Evolutionary conservation across 495 filamentous ascomycete species (phyloP).

Genomic region (Rhypophila decipiens): DNA sequence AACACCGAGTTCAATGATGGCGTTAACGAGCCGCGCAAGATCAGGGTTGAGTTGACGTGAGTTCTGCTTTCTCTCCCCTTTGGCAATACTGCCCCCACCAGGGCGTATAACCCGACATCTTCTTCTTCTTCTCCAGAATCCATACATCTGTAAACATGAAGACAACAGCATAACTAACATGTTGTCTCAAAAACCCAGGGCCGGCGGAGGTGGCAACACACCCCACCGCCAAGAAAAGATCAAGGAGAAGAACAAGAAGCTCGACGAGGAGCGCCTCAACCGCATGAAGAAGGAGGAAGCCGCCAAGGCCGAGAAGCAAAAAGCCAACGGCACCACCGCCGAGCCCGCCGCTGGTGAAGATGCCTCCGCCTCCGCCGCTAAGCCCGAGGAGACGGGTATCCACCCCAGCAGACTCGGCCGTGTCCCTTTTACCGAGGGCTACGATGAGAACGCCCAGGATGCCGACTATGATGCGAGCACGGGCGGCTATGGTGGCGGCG

Average conservation of each 20-base stretch:
- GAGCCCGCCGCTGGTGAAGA: slow-evolving; percentile 13
- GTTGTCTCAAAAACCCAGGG: slow-evolving; percentile 32
- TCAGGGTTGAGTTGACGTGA: slow-evolving; percentile 91
- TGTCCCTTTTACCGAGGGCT: slow-evolving; percentile 8
- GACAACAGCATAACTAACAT: neutral
- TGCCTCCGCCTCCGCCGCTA: slow-evolving; percentile 16
- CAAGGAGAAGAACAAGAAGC: slow-evolving; percentile 66
- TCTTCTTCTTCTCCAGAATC: neutral
- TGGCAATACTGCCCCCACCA: too few relatives aligned
- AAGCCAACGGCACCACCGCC: neutral
- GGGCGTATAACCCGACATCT: too few relatives aligned
- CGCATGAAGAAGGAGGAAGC: slow-evolving; percentile 43
- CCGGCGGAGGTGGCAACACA: slow-evolving; percentile 79
- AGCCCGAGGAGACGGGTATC: slow-evolving; percentile 18
- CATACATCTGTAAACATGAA: neutral
- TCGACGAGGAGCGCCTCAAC: slow-evolving; percentile 69
- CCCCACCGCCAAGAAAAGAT: slow-evolving; percentile 67
- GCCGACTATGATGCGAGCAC: slow-evolving; percentile 5
- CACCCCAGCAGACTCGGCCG: slow-evolving; percentile 23
- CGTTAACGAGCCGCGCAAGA: slow-evolving; percentile 51
- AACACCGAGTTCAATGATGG: slow-evolving; percentile 76
- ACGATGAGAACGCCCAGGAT: neutral
- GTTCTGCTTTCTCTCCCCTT: slow-evolving; percentile 13
- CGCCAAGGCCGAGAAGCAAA: slow-evolving; percentile 43
- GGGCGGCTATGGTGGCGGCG: slow-evolving; percentile 7